These are phyloP conservation scores for Mesembryanthemum crystallinum DNA, from an alignment of 148 eudicot species.

Conservation along the genomic window DNA sequence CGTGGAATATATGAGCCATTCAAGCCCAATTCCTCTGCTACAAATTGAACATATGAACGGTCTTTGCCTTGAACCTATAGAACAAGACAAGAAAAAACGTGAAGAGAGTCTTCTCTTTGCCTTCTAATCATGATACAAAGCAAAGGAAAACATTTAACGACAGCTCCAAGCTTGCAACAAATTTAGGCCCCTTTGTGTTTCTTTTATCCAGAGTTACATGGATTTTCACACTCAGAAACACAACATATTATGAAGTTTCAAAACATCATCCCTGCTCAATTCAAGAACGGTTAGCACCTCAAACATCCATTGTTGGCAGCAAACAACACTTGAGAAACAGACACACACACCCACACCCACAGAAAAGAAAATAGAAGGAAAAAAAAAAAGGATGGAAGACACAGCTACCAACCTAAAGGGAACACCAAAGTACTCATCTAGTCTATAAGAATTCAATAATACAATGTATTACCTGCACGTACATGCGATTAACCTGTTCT, in stretches of 20 bases:
- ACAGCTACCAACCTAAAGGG: neutral
- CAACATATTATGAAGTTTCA: neutral
- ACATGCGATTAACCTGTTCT: slow-evolving; percentile 85
- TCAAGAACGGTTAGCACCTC: neutral
- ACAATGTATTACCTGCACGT: slow-evolving; percentile 63
- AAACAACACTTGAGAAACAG: neutral
- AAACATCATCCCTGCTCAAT: neutral
- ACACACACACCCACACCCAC: neutral
- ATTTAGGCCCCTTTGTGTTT: neutral
- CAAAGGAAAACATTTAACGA: neutral
- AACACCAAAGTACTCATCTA: neutral
- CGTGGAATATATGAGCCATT: slow-evolving; percentile 88
- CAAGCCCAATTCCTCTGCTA: slow-evolving; percentile 79
- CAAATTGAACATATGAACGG: slow-evolving; percentile 61
- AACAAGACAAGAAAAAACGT: neutral
- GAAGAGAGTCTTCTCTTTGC: neutral
- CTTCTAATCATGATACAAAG: neutral
- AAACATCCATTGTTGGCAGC: neutral
- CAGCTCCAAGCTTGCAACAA: neutral
- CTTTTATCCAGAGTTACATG: neutral
- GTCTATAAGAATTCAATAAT: neutral
- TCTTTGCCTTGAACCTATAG: slow-evolving; percentile 95
- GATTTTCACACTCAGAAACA: neutral
- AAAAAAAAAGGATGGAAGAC: neutral
- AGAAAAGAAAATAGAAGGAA: neutral